Evolutionary conservation across 1,139 yeast genomes (phyloP).

Genomic region (Yamadazyma dendronema): DNA sequence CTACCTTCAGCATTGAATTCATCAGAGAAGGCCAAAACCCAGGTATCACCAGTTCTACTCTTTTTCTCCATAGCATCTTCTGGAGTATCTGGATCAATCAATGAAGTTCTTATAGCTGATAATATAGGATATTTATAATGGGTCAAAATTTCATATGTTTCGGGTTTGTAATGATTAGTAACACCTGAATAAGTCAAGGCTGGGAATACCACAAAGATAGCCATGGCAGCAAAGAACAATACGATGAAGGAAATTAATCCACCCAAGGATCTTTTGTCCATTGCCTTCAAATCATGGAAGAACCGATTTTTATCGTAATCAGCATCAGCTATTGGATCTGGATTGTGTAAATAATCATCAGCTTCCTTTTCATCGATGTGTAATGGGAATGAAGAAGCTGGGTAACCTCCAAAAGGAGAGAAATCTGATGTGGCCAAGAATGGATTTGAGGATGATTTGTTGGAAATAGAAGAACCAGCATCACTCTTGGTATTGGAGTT

Average conservation of each 20-base stretch:
- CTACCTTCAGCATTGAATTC: constrained; percentile 83
- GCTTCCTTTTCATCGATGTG: constrained; percentile 87
- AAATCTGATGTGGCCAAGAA: constrained; percentile 31
- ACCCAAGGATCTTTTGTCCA: constrained; percentile 59
- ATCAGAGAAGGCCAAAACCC: constrained; percentile 77
- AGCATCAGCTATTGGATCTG: constrained; percentile 88
- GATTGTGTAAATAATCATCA: constrained; percentile 89
- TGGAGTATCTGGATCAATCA: constrained; percentile 84
- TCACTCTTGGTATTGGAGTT: constrained; percentile 12
- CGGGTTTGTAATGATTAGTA: constrained; percentile 29
- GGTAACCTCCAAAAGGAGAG: constrained; percentile 93
- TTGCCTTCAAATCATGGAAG: constrained; percentile 53
- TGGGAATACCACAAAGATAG: constrained; percentile 69
- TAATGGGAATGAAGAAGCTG: constrained; percentile 82
- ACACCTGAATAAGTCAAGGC: constrained; percentile 73
- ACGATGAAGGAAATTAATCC: constrained; percentile 58
- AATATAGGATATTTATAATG: constrained; percentile 58
- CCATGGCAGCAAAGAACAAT: constrained; percentile 59
- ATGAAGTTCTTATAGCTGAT: constrained; percentile 56
- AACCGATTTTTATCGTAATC: constrained; percentile 66
- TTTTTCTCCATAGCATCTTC: constrained; percentile 42
- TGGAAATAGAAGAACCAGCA: constrained; percentile 16
- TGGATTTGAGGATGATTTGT: constrained; percentile 19
- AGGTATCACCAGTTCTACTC: constrained; percentile 54
- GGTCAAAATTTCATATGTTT: constrained; percentile 47